Evolutionary conservation across 352 stramenopile species (phyloP).

Genomic region (Thalassiosira pacifica): DNA sequence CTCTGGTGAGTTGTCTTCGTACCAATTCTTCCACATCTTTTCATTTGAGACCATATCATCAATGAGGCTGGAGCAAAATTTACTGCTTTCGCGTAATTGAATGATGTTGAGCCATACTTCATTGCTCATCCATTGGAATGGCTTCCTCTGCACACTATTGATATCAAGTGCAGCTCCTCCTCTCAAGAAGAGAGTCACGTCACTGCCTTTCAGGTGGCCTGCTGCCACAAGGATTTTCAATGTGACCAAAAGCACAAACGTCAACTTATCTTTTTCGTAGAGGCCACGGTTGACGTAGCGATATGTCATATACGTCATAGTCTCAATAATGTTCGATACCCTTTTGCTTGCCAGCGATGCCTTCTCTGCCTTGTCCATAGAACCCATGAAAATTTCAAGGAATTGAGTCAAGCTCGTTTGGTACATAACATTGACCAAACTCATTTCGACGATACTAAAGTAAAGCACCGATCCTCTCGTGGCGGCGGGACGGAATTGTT

Average conservation of each 20-base stretch:
- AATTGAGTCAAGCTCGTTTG: conserved; percentile 99
- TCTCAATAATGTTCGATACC: conserved; percentile 99
- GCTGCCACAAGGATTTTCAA: conserved; percentile 98
- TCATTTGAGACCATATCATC: conserved; percentile 97
- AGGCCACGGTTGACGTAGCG: conserved; percentile 98
- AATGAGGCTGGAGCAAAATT: conserved; percentile 97
- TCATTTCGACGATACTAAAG: conserved; percentile 99
- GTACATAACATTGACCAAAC: conserved; percentile 99
- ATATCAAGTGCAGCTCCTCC: conserved; percentile 97
- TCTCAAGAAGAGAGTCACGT: conserved; percentile 95
- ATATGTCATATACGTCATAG: conserved; percentile 99
- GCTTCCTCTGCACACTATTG: conserved; percentile 95
- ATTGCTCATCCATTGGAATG: conserved; percentile 97
- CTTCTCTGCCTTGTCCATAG: conserved; percentile 97
- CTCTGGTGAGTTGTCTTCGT: conserved; percentile 98
- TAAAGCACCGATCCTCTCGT: conserved; percentile 97
- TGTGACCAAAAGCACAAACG: conserved; percentile 96
- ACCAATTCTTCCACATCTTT: conserved; percentile 96
- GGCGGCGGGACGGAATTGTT: conserved; percentile 98
- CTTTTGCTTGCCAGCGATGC: conserved; percentile 96
- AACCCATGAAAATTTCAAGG: conserved; percentile 96
- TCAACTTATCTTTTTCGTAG: conserved; percentile 98
- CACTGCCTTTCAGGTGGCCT: conserved; percentile 91
- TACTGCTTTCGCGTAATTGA: conserved; percentile 94
- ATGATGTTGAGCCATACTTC: conserved; percentile 98